A percentile compares a stretch with the other conserved stretches of the same genome.
These are phyloP conservation scores for Arachis monticola DNA, from an alignment of 331 rosid species.

Conservation along the genomic window DNA sequence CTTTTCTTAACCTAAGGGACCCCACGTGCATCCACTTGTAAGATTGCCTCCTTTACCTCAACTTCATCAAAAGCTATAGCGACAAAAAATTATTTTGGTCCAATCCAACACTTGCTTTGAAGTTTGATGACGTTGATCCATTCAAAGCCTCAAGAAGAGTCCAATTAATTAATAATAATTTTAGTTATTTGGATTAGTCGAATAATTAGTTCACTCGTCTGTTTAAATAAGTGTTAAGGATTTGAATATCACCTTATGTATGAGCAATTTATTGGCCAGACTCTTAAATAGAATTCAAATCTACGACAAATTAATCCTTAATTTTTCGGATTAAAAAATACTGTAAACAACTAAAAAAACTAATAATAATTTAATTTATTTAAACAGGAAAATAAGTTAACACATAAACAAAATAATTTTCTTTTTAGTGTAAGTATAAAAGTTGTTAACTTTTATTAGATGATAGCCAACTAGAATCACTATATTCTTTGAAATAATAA, in stretches of 20 bases:
- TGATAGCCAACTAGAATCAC: neutral
- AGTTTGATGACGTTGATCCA: neutral
- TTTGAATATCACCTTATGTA: no score
- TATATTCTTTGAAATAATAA: conserved; percentile 4
- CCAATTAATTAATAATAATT: neutral
- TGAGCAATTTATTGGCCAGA: no score
- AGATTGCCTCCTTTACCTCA: conserved; percentile 1
- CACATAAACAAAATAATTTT: no score
- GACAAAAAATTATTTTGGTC: neutral
- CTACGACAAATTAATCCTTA: no score
- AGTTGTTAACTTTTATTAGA: no score
- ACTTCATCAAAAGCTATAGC: neutral
- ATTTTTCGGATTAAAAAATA: no score
- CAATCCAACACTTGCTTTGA: neutral
- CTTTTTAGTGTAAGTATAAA: no score
- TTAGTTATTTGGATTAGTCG: no score
- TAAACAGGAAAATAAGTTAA: no score
- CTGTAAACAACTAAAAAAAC: no score
- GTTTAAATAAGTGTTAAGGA: neutral
- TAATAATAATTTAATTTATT: no score
- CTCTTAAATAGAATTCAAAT: no score
- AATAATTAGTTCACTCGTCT: neutral
- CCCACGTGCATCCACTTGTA: neutral
- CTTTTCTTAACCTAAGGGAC: neutral
- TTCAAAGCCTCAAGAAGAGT: conserved; percentile 13